phyloP scores from a whole-genome alignment of 2,329 filamentous ascomycete genomes.

The Hymenoscyphus infarciens region DNA sequence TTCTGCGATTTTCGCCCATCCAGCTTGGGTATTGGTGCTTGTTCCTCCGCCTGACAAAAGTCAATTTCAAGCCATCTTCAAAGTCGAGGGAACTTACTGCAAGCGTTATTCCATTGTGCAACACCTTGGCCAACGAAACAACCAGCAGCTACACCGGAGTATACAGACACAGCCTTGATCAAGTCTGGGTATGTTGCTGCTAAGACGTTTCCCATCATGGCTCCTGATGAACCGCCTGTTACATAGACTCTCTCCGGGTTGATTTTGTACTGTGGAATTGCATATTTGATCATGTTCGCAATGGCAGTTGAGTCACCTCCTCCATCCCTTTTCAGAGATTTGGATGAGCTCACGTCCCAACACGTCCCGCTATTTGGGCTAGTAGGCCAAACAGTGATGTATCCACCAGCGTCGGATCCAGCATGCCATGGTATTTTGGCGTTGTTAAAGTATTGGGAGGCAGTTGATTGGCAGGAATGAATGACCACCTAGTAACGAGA shows the following conservation, averaged over 20 bases:
- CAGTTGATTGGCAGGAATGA: constrained; percentile 41
- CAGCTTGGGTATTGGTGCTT: constrained; percentile 35
- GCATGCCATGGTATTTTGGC: constrained; percentile 44
- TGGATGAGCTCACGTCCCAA: constrained; percentile 54
- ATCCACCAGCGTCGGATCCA: constrained; percentile 51
- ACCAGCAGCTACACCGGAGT: constrained; percentile 43
- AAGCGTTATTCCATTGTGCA: constrained; percentile 51
- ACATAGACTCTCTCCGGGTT: constrained; percentile 51
- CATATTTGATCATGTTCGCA: constrained; percentile 55
- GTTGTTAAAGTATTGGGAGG: constrained; percentile 27
- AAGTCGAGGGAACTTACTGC: constrained; percentile 35
- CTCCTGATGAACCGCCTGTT: constrained; percentile 46
- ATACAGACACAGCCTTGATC: constrained; percentile 43
- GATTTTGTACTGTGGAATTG: constrained; percentile 47
- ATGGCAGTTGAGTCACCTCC: constrained; percentile 54
- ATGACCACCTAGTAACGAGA: constrained; percentile 15
- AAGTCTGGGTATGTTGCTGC: constrained; percentile 43
- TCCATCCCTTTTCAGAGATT: constrained; percentile 48
- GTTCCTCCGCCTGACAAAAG: constrained; percentile 10
- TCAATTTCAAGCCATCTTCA: not conserved
- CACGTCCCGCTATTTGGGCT: constrained; percentile 50
- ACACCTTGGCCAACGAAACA: constrained; percentile 42
- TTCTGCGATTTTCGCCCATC: constrained; percentile 47
- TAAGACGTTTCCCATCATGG: constrained; percentile 49
- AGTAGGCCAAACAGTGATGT: constrained; percentile 56